Conservation (phyloP, 208 protist genomes). For the Leishmania tropica region DNA sequence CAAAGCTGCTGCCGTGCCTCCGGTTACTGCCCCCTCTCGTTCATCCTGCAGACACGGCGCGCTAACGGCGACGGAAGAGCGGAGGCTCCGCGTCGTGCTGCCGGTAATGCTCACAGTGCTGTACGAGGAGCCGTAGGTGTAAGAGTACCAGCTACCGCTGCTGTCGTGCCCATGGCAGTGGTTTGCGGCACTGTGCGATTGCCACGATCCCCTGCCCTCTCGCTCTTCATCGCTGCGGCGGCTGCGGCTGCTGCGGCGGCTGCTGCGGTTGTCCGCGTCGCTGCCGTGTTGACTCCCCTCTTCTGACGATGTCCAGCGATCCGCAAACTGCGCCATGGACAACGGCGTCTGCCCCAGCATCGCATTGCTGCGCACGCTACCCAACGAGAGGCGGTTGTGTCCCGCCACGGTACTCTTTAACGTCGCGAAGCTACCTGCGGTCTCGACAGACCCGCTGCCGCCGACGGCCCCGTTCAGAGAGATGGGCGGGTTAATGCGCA, state of each 20-base stretch:
- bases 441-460: conserved; percentile 6
- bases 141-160: conserved; percentile 5
- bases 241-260: background rate
- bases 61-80: background rate
- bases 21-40: background rate
- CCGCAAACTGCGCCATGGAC: conserved; percentile 25
- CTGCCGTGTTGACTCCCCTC: background rate
- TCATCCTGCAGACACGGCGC: background rate
- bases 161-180: background rate
- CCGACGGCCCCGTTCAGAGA: background rate
- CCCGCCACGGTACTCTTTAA: conserved; percentile 7
- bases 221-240: background rate
- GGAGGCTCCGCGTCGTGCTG: background rate
- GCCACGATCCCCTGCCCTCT: background rate
- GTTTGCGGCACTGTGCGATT: background rate
- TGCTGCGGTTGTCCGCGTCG: background rate
- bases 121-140: conserved; percentile 30
- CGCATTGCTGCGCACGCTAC: background rate
- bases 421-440: conserved; percentile 1
- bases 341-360: conserved; percentile 4
- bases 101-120: background rate
- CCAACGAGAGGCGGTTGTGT: conserved; percentile 10
- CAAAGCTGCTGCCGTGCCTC: background rate
- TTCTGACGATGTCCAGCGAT: conserved; percentile 1
- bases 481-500: background rate